Conservation (phyloP, 2,329 filamentous ascomycete species). For the Penicillium sp. region DNA sequence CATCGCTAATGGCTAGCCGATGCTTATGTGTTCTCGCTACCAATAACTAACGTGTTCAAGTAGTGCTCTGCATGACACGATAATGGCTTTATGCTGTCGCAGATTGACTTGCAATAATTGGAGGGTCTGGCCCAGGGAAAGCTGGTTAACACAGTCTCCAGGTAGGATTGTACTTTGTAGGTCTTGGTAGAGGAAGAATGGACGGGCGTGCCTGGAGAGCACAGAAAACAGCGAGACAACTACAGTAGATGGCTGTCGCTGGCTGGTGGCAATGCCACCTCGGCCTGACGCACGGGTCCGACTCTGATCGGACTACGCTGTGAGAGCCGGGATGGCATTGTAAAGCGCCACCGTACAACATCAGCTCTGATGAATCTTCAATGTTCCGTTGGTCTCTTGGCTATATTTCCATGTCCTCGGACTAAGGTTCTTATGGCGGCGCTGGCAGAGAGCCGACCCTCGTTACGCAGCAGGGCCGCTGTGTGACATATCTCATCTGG, state of each 20-base stretch:
- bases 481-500: slow-evolving; percentile 1
- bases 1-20: not conserved
- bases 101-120: not conserved
- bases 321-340: not conserved
- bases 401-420: not conserved
- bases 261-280: not conserved
- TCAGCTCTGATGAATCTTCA: not conserved
- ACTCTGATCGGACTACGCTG: slow-evolving; percentile 1
- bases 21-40: not conserved
- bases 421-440: slow-evolving; percentile 16
- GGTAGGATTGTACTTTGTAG: not conserved
- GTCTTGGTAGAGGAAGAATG: not conserved
- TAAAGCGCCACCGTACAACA: not conserved
- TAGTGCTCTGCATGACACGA: not conserved
- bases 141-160: not conserved
- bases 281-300: slow-evolving; percentile 3
- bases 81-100: not conserved
- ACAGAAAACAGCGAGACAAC: not conserved
- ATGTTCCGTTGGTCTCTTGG: not conserved
- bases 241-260: not conserved
- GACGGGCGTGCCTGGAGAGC: not conserved
- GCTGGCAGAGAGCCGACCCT: not conserved
- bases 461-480: slow-evolving; percentile 1
- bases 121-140: not conserved
- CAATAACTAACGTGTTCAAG: too few relatives aligned